Percentiles rank a stretch among this genome's conserved stretches.
Evolutionary conservation across 257 asterid genomes (phyloP).

Genomic region (Solanum chilense): DNA sequence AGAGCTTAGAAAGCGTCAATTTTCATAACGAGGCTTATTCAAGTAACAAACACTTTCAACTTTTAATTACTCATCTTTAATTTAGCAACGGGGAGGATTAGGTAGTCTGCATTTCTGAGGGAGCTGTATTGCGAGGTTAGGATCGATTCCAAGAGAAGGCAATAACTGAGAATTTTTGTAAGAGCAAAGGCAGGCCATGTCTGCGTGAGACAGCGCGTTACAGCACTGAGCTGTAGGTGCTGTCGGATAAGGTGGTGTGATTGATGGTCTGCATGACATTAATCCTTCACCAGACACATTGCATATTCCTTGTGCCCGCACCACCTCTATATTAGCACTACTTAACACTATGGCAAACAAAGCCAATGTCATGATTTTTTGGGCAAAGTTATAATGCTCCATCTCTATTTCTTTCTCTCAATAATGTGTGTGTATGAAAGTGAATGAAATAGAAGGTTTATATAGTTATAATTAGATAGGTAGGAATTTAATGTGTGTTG

Average conservation of each 20-base stretch:
- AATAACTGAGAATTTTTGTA: slow-evolving; percentile 32
- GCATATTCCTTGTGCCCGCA: slow-evolving; percentile 32
- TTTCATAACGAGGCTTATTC: not conserved
- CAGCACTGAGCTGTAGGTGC: slow-evolving; percentile 50
- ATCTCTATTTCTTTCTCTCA: not conserved
- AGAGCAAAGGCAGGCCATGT: slow-evolving; percentile 42
- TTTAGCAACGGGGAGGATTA: slow-evolving; percentile 24
- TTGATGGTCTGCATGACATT: slow-evolving; percentile 45
- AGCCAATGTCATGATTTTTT: not conserved
- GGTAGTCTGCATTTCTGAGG: slow-evolving; percentile 45
- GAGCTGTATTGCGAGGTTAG: slow-evolving; percentile 37
- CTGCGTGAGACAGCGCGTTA: slow-evolving; percentile 38
- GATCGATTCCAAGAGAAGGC: slow-evolving; percentile 49
- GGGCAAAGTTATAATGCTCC: slow-evolving; percentile 4
- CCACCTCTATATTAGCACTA: not conserved
- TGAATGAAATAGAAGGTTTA: not conserved
- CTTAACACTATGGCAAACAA: not conserved
- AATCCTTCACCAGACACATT: slow-evolving; percentile 24
- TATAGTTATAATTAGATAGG: not conserved
- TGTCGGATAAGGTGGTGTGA: slow-evolving; percentile 23
- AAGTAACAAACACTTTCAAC: not conserved
- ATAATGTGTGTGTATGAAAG: not conserved
- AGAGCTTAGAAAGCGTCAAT: not conserved
- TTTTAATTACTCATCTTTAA: not conserved
- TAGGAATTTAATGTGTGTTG: not conserved